phyloP scores from a whole-genome alignment of 1,284 basidiomycete genomes.

The Apiotrichum domesticum region DNA sequence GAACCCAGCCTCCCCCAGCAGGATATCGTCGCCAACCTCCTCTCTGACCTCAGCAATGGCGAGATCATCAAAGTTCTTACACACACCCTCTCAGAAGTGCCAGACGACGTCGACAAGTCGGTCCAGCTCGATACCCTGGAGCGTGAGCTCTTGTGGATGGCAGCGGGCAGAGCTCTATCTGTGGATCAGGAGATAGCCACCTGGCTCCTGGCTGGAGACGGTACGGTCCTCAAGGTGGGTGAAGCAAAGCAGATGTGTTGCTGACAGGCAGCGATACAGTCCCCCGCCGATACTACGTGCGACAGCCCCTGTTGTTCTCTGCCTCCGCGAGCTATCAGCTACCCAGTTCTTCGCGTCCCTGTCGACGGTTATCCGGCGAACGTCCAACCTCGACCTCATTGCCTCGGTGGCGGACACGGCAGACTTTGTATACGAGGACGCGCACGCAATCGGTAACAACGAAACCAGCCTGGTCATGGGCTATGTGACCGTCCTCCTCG shows the following conservation, averaged over 20 bases:
- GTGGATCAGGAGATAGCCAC: slow-evolving; percentile 14
- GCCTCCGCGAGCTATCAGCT: slow-evolving; percentile 23
- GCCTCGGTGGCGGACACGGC: slow-evolving; percentile 1
- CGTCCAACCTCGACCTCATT: slow-evolving; percentile 9
- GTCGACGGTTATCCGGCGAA: slow-evolving; percentile 10
- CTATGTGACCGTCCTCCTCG: slow-evolving; percentile 19
- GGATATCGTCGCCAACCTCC: slow-evolving; percentile 17
- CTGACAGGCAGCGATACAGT: slow-evolving; percentile 22
- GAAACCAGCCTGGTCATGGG: slow-evolving; percentile 9
- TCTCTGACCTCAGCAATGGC: slow-evolving; percentile 26
- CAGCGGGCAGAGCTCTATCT: slow-evolving; percentile 19
- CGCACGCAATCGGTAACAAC: slow-evolving; percentile 1
- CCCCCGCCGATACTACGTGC: slow-evolving; percentile 33
- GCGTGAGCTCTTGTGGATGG: slow-evolving; percentile 37
- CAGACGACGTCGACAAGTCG: slow-evolving; percentile 9
- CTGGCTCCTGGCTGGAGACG: slow-evolving; percentile 26
- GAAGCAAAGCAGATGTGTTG: not conserved
- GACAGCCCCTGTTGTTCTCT: slow-evolving; percentile 23
- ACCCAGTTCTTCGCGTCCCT: slow-evolving; percentile 23
- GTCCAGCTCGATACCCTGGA: slow-evolving; percentile 8
- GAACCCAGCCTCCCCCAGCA: slow-evolving; percentile 21
- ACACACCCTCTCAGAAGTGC: slow-evolving; percentile 14
- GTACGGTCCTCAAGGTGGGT: slow-evolving; percentile 23
- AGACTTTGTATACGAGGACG: slow-evolving; percentile 4
- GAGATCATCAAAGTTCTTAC: slow-evolving; percentile 26